Evolutionary conservation across 129 eudicot genomes (phyloP), one percentile per base, ranked within the genome.

Genomic region (Solidago caesia): DNA sequence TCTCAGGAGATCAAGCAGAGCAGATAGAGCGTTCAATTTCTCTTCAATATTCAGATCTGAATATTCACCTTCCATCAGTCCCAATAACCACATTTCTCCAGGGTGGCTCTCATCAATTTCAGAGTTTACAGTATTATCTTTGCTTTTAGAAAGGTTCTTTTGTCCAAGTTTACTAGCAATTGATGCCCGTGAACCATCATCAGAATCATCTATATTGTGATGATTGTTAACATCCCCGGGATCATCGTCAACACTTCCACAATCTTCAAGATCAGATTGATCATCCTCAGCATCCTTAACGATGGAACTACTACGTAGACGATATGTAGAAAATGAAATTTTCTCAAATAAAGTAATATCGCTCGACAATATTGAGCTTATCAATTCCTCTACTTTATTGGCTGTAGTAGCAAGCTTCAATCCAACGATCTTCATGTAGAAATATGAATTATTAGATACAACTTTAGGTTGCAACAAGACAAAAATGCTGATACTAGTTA

Each of bases 61-160:
- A 85, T 90, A 94, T 82, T 87, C 99, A 51, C 97, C 91, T 81
- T 94, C 99, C 85, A 86, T 85, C 25, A 94, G 84, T 44, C 93
- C 97, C 70, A 89, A 84, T 80, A 90, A 79, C 99, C 99, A 94
- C 44, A 77, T 79, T 78, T 94, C 97, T 78, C 98, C 97, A 5
- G 93, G 88, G 71, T 88, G 82, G 85, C 99, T 90, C 81, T 91
- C 99, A 81, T 94, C 97, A 74, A 94, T 94, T 72, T 88, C 99
- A 69, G 87, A 83, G 71, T 71, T 58, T 63, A 77, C 55, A 21
- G 55, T 80, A 63, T 51, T 71, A 57, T 52, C 81, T 45, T 62
- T 81, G 77, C 49, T 73, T 70, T 63, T 75, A 61, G 25, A 52
- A 72, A 26, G 53, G 44, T 76, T 77, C 55, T 42, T 78, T 48